Conservation (phyloP, 345 rosid species). For the Citrus unshiu region DNA sequence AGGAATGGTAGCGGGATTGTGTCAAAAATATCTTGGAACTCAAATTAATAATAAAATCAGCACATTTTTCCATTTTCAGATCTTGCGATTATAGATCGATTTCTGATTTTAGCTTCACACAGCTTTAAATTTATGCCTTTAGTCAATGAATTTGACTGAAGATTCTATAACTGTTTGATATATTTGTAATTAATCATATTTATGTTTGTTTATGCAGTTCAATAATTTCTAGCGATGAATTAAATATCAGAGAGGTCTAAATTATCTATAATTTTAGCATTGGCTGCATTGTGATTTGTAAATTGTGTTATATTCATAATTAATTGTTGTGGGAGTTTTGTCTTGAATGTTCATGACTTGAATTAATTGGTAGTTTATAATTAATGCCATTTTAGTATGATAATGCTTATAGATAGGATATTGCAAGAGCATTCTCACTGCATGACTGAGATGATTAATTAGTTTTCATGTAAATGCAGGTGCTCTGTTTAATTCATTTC, state of each 20-base stretch:
- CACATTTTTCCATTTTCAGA: not conserved
- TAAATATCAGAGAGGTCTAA: not conserved
- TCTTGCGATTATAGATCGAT: not conserved
- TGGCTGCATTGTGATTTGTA: not conserved
- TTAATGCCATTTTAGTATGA: not conserved
- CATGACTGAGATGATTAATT: not conserved
- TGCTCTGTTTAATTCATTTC: not conserved
- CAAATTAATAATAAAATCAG: constrained; percentile 13
- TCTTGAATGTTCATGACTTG: too few species aligned
- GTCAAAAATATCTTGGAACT: not conserved
- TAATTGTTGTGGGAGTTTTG: too few species aligned
- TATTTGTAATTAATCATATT: not conserved
- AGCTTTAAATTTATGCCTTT: not conserved
- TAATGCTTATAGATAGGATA: too few species aligned
- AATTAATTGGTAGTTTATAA: not conserved
- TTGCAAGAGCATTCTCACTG: not conserved
- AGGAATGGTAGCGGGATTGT: not conserved
- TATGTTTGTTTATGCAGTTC: not conserved
- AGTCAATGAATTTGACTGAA: not conserved
- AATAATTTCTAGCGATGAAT: not conserved
- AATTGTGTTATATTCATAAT: not conserved
- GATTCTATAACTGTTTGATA: constrained; percentile 5
- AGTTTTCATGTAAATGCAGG: not conserved
- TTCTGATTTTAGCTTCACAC: not conserved
- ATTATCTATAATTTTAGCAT: not conserved